These are phyloP conservation scores for Colletotrichum falcatum DNA, from an alignment of 2,329 filamentous ascomycete species.

Conservation along the genomic window DNA sequence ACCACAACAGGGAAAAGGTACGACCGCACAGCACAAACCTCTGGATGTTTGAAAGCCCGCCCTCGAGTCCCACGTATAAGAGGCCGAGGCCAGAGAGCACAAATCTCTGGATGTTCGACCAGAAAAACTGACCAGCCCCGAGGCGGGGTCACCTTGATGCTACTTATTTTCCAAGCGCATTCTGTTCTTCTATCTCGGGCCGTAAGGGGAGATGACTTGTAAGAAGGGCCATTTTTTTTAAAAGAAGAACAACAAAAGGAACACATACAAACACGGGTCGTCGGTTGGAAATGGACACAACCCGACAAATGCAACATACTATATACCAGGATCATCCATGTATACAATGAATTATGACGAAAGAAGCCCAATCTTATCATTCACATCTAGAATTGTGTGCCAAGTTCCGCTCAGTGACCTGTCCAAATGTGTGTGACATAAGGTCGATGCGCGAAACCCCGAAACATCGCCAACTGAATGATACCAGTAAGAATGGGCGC, in stretches of 20 bases:
- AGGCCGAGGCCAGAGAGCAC: not conserved
- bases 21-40: slow-evolving; percentile 10
- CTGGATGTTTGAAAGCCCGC: slow-evolving; percentile 15
- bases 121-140: not conserved
- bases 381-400: accelerated
- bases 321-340: not conserved
- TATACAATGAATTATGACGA: slow-evolving; percentile 2
- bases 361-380: not conserved
- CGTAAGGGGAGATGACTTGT: not conserved
- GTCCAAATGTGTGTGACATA: too few species aligned
- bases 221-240: not conserved
- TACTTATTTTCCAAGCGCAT: accelerated
- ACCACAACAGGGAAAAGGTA: not conserved
- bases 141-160: too few species aligned
- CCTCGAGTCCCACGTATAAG: not conserved
- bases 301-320: not conserved
- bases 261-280: not conserved
- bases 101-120: slow-evolving; percentile 15
- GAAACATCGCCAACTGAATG: not conserved
- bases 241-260: too few species aligned
- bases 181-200: not conserved
- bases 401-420: accelerated
- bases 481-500: too few species aligned
- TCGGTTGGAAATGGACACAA: not conserved
- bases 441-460: not conserved